These are phyloP conservation scores for Phytomonas francai DNA, from an alignment of 208 protist genomes.

Conservation along the genomic window DNA sequence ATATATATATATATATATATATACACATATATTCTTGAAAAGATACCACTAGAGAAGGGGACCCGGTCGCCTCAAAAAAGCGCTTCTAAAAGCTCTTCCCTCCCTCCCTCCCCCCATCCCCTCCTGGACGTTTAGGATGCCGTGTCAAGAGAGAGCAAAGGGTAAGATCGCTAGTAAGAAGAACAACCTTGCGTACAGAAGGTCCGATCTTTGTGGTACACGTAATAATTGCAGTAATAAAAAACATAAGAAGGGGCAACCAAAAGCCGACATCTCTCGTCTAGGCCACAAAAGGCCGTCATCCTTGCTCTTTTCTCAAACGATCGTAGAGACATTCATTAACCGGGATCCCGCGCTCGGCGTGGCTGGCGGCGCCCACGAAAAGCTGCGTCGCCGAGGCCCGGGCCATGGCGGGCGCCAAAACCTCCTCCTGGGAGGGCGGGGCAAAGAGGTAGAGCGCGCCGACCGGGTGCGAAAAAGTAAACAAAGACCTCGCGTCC, in stretches of 20 bases:
- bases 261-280: not conserved
- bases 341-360: conserved; percentile 24
- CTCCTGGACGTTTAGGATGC: not conserved
- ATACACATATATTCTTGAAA: too few species aligned
- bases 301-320: conserved; percentile 33
- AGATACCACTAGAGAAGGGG: not conserved
- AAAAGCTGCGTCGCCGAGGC: conserved; percentile 26
- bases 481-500: conserved; percentile 25
- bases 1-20: not conserved
- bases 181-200: not conserved
- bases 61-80: not conserved
- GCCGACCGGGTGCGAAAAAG: conserved; percentile 44
- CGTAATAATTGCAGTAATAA: not conserved
- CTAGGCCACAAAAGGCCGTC: not conserved
- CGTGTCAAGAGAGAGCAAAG: not conserved
- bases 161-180: not conserved
- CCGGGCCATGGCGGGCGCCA: conserved; percentile 15
- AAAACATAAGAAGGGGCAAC: not conserved
- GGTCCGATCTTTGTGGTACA: not conserved
- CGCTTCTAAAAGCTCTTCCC: too few species aligned
- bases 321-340: conserved; percentile 79
- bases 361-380: conserved; percentile 7
- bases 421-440: conserved; percentile 9
- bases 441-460: conserved; percentile 59
- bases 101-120: too few species aligned